Evolutionary conservation across 176 grass and related monocot species (phyloP), one percentile per base, ranked within the genome.

Genomic region (Rhynchospora pubera): DNA sequence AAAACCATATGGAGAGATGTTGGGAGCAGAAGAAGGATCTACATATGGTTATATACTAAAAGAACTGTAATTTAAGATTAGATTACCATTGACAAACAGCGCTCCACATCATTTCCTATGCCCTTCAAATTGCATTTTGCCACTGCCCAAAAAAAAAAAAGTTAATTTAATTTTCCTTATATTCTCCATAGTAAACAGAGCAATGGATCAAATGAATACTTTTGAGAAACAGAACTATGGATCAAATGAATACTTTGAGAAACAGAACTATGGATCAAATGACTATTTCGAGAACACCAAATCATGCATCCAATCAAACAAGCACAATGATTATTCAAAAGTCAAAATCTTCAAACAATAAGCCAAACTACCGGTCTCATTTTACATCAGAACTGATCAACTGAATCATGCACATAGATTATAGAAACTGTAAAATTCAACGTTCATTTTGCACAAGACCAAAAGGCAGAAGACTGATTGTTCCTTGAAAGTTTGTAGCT

Each of bases 1-100:
- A 28, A 28, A 28, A 28, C 0, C 26, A 28, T 28, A 28, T 28
- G 26, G 26, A 28, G 26, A 28, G 26, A 28, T 28, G 1, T 28
- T 28, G 26, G 26, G 1, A 28, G 26, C 26, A 28, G 26, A 28
- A 28, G 26, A 28, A 28, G 26, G 26, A 28, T 28, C 26, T 28
- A 28, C 26, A 28, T 28, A 28, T 28, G 26, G 26, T 28, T 23
- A 26, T 30, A 32, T 28, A 76, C 53, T 11, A 55, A 55, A 55
- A 48, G 71, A 87, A 89, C 55, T 51, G 45, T 50, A 2, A 82
- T 74, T 84, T 69, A 55, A 78, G 85, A 82, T 65, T 88, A 42
- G 57, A 83, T 91, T 87, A 99, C 96, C 96, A 99, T 93, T 2
- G 96, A 99, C 71, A 99, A 73, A 83, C 92, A 99, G 72, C 65